Evolutionary conservation across 225 moss, liverwort and hornwort species (phyloP), one percentile per base, ranked within the genome.

Genomic region (Pseudoscleropodium purum): DNA sequence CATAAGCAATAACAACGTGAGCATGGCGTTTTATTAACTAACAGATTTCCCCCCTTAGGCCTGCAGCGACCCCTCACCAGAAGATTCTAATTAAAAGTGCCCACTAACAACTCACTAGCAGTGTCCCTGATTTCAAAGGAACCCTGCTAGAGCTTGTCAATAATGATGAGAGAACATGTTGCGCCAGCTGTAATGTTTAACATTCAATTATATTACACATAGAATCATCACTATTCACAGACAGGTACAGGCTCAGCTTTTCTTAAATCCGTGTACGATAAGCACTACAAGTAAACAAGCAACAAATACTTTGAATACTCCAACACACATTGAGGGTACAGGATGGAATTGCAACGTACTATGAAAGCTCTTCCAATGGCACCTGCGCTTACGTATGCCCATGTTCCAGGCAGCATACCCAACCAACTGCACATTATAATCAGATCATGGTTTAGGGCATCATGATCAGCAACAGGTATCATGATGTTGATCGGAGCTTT

Each of bases 351-450:
- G 83, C 63, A 54, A 94, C 98, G 88, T 90, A 98, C 98, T 80
- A 95, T 96, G 47, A 99, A 95, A 86, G 94, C 93, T 84, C 97
- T 94, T 93, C 97, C 96, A 75, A 99, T 91, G 62, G 99, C 97
- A 84, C 99, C 99, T 26, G 99, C 97, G 89, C 99, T 97, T 36
- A 97, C 99, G 79, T 99, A 99, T 30, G 96, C 99, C 97, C 97
- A 99, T 39, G 99, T 93, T 80, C 99, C 99, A 88, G 99, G 99
- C 86, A 99, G 90, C 99, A 99, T 99, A 68, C 97, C 99, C 92
- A 99, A 78, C 99, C 99, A 99, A 91, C 99, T 98, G 96, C 92
- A 85, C 83, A 91, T 74, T 47, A 86, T 29, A 23, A 41, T n/a
- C 85, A 76, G 45, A 85, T 25, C 69, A 77, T 52, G 62, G 36